phyloP scores from a whole-genome alignment of 2,329 filamentous ascomycete species.

The Tympanopsis confertula region DNA sequence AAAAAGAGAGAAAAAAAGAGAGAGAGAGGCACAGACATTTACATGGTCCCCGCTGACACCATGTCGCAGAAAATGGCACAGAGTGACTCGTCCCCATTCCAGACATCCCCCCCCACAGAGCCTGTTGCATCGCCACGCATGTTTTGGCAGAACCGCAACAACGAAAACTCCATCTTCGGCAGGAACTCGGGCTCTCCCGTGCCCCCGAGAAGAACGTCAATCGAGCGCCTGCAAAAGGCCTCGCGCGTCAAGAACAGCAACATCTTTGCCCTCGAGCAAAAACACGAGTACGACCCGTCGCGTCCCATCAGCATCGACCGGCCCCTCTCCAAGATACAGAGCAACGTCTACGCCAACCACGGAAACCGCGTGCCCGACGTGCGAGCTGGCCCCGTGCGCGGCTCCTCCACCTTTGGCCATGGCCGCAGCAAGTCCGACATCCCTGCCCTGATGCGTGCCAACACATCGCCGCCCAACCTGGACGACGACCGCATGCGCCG shows the following conservation, averaged over 20 bases:
- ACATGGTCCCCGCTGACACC: slow-evolving; percentile 3
- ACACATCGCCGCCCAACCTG: slow-evolving; percentile 29
- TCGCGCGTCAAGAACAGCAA: slow-evolving; percentile 96
- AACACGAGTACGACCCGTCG: slow-evolving; percentile 82
- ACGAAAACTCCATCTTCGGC: slow-evolving; percentile 60
- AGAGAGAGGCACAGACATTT: neutral
- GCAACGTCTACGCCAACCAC: slow-evolving; percentile 54
- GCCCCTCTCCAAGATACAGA: slow-evolving; percentile 66
- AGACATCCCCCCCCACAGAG: slow-evolving; percentile 65
- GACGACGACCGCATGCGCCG: slow-evolving; percentile 24
- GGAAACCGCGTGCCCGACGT: no score
- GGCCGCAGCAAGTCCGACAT: slow-evolving; percentile 46
- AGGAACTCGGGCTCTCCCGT: slow-evolving; percentile 51
- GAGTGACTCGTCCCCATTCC: slow-evolving; percentile 72
- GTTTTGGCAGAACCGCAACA: slow-evolving; percentile 79
- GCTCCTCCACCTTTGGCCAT: slow-evolving; percentile 33
- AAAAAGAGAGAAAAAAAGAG: slow-evolving; percentile 15
- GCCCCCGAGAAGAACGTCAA: slow-evolving; percentile 72
- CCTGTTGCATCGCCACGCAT: slow-evolving; percentile 63
- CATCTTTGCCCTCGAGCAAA: slow-evolving; percentile 87
- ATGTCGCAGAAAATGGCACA: slow-evolving; percentile 48
- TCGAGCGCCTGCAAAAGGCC: slow-evolving; percentile 88
- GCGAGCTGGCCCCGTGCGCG: slow-evolving; percentile 38
- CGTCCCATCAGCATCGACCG: slow-evolving; percentile 69
- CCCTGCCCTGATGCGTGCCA: slow-evolving; percentile 44